Evolutionary conservation across 305 asterid genomes (phyloP), one percentile per base, ranked within the genome.

Genomic region (Fraxinus greggii): DNA sequence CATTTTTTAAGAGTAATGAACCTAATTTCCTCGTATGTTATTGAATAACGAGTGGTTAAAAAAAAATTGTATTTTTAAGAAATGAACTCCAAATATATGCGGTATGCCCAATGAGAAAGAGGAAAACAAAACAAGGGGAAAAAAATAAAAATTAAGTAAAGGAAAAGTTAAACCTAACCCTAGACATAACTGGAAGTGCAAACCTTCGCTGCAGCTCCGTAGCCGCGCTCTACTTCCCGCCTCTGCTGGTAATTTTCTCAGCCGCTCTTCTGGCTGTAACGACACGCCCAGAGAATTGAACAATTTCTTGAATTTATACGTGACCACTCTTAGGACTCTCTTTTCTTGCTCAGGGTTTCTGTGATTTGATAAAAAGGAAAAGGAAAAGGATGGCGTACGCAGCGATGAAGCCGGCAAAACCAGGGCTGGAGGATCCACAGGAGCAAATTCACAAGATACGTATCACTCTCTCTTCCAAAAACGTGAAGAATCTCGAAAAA

Each of bases 401-500:
- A 84, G 91, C 95, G 1, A 76, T 89, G 92, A 93, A 93, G 88
- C 87, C 93, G 51, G 83, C 93, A 13, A 93, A 92, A 86, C 82
- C 89, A 1, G 97, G 98, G 1, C 75, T 92, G 83, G 97, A 93
- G 89, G 94, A 93, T 81, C 48, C 92, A 1, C 89, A 81, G 74
- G 97, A 90, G 80, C 83, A 45, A 84, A 74, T 91, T 79, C 95
- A 92, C 77, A 92, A 90, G 89, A 93, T 93, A 81, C 91, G 97
- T 17, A 93, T 91, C 90, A 93, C 98, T 12, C 89, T 93, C 4
- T 92, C 98, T 72, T 92, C 97, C 45, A 93, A 92, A 74, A 88
- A 92, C 79, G 95, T 93, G 1, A 91, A 92, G 81, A 93, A 92
- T 69, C 93, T 93, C 61, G 98, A 93, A 83, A 93, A 93, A 84